Evolutionary conservation across 768 basidiomycete genomes (phyloP).

Genomic region (Naganishia kalamii): DNA sequence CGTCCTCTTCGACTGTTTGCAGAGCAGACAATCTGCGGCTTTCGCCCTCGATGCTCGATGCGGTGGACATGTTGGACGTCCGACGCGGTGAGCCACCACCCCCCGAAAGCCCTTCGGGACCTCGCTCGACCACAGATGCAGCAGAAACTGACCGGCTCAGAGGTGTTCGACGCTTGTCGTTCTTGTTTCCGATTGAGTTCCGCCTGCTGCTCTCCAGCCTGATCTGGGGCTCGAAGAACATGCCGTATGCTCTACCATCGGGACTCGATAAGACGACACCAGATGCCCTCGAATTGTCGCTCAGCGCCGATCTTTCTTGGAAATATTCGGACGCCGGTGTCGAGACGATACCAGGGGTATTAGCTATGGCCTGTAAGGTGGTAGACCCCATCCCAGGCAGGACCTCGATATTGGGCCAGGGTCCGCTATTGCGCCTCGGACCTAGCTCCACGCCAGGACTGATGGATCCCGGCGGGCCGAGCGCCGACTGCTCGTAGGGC

Average conservation of each 20-base stretch:
- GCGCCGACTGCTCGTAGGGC: background rate
- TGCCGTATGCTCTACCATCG: constrained; percentile 88
- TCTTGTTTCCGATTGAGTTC: constrained; percentile 8
- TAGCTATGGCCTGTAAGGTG: background rate
- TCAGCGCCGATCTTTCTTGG: background rate
- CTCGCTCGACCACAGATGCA: background rate
- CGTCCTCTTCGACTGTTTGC: constrained; percentile 9
- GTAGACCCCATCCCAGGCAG: background rate
- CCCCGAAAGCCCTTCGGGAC: background rate
- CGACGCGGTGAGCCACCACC: background rate
- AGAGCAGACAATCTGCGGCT: constrained; percentile 5
- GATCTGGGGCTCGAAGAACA: constrained; percentile 75
- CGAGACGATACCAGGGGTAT: constrained; percentile 5
- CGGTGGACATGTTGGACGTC: background rate
- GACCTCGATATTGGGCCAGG: constrained; percentile 4
- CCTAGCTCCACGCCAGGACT: constrained; percentile 6
- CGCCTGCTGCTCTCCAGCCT: constrained; percentile 9
- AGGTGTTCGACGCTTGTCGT: constrained; percentile 11
- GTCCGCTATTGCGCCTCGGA: background rate
- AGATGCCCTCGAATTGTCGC: constrained; percentile 10
- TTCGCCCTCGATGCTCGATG: background rate
- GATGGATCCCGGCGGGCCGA: background rate
- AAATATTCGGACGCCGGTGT: constrained; percentile 8
- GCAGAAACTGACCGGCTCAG: constrained; percentile 1
- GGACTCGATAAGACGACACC: constrained; percentile 52